These are phyloP conservation scores for Biscogniauxia mediterranea DNA, from an alignment of 2,329 filamentous ascomycete genomes.

Conservation along the genomic window DNA sequence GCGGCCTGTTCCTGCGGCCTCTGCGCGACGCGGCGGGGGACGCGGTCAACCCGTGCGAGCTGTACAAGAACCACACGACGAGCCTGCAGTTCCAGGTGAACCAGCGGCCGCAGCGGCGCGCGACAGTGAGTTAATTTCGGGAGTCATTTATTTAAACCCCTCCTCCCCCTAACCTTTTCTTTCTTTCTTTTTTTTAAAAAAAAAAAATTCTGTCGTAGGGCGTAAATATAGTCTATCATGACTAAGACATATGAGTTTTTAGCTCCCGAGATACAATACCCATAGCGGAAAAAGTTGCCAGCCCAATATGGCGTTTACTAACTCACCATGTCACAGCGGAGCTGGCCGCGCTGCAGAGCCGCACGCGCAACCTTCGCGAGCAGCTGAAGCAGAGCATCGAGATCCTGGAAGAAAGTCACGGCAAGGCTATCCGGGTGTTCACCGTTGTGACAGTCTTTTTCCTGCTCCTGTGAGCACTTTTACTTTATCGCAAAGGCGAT, in stretches of 20 bases:
- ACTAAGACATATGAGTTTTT: no score
- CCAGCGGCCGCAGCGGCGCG: conserved; percentile 7
- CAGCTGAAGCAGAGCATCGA: conserved; percentile 16
- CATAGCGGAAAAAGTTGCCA: no score
- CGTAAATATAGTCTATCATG: no score
- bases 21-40: conserved; percentile 1
- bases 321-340: not conserved
- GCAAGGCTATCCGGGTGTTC: conserved; percentile 21
- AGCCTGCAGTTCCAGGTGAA: conserved; percentile 12
- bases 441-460: conserved; percentile 21
- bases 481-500: no score
- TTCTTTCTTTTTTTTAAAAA: no score
- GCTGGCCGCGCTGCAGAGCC: conserved; percentile 1
- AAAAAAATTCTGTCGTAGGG: no score
- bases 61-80: conserved; percentile 9
- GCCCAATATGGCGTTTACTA: no score
- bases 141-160: no score
- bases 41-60: conserved; percentile 1
- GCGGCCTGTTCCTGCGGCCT: conserved; percentile 7
- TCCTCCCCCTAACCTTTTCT: no score
- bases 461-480: conserved; percentile 14
- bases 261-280: no score
- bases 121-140: not conserved
- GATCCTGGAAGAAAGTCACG: conserved; percentile 19
- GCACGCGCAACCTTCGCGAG: conserved; percentile 7